Evolutionary conservation across 306 rosid genomes (phyloP).

Genomic region (Acacia confusa): DNA sequence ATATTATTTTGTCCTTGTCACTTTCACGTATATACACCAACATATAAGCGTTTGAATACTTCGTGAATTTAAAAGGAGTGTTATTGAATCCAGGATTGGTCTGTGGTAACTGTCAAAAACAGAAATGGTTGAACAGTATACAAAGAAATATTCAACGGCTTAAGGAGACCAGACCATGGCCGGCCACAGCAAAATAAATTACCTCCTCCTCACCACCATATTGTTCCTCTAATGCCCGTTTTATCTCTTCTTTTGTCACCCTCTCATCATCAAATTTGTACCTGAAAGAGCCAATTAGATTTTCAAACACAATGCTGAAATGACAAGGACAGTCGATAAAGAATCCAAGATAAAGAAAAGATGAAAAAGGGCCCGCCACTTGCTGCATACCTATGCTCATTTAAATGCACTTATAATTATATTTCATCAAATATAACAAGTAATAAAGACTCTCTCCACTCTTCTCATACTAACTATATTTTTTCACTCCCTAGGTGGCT

Average conservation of each 20-base stretch:
- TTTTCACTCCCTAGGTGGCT: not conserved
- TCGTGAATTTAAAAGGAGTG: constrained; percentile 88
- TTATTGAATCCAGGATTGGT: constrained; percentile 96
- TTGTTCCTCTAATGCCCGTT: constrained; percentile 93
- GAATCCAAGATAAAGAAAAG: constrained; percentile 5
- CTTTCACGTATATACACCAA: constrained; percentile 94
- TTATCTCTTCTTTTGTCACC: constrained; percentile 89
- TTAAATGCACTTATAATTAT: constrained; percentile 6
- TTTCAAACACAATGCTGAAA: not conserved
- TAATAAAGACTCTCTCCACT: not conserved
- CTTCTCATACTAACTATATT: not conserved
- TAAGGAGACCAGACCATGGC: constrained; percentile 21
- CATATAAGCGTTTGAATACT: constrained; percentile 96
- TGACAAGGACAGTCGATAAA: not conserved
- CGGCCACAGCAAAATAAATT: constrained; percentile 23
- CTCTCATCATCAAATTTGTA: constrained; percentile 90
- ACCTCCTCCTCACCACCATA: constrained; percentile 99
- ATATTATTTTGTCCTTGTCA: constrained; percentile 92
- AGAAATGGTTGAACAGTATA: constrained; percentile 22
- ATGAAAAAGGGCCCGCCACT: constrained; percentile 4
- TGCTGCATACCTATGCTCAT: constrained; percentile 14
- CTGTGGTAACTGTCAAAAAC: constrained; percentile 70
- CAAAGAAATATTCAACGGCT: constrained; percentile 16
- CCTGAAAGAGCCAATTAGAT: constrained; percentile 46
- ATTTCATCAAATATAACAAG: constrained; percentile 11